Evolutionary conservation across 768 basidiomycete genomes (phyloP).

Genomic region (Xerocomus brunneocitrinus): DNA sequence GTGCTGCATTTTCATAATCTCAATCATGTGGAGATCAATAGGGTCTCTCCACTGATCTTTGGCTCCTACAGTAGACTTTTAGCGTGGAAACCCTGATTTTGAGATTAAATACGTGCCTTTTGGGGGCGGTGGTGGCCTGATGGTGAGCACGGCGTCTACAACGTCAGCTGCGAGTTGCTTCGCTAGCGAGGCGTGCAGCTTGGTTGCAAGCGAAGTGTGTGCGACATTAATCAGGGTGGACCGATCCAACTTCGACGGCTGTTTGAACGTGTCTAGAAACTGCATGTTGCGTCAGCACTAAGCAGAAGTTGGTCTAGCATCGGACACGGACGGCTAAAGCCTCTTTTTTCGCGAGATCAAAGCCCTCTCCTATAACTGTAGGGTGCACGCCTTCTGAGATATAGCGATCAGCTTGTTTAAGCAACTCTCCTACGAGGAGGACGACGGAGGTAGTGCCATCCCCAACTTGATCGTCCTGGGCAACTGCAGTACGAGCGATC

Average conservation of each 20-base stretch:
- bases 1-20: constrained; percentile 99
- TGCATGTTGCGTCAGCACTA: constrained; percentile 33
- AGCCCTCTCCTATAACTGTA: constrained; percentile 90
- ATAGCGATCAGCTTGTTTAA: constrained; percentile 97
- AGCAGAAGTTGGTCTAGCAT: constrained; percentile 8
- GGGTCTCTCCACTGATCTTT: constrained; percentile 76
- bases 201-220: constrained; percentile 93
- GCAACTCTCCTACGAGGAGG: constrained; percentile 87
- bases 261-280: constrained; percentile 93
- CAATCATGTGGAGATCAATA: constrained; percentile 98
- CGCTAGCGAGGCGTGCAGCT: constrained; percentile 77
- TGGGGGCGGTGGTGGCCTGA: constrained; percentile 64
- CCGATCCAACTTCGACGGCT: constrained; percentile 72
- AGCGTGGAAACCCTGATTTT: constrained; percentile 26
- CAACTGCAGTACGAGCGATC: constrained; percentile 97
- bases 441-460: constrained; percentile 99
- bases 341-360: constrained; percentile 97
- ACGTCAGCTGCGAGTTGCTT: constrained; percentile 87
- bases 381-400: constrained; percentile 98
- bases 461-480: constrained; percentile 98
- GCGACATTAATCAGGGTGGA: constrained; percentile 91
- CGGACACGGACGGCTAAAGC: constrained; percentile 65
- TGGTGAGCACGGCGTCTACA: constrained; percentile 91
- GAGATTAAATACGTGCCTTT: constrained; percentile 43
- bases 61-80: constrained; percentile 40